phyloP scores from a whole-genome alignment of 768 basidiomycete genomes.

The Pulveroboletus frians region DNA sequence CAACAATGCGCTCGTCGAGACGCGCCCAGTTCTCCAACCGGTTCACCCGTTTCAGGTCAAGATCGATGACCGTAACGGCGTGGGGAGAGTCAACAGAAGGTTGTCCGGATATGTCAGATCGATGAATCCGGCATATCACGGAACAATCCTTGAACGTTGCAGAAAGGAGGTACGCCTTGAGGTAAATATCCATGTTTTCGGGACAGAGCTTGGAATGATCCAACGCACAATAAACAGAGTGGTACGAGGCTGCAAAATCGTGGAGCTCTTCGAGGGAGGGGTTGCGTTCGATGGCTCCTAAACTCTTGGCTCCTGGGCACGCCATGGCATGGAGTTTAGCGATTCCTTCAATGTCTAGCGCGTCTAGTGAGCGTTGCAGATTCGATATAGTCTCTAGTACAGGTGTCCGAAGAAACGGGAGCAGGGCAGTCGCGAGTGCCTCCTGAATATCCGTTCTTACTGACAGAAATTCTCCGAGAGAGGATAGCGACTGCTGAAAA shows the following conservation, averaged over 20 bases:
- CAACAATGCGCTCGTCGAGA: conserved; percentile 65
- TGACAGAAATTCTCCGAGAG: conserved; percentile 14
- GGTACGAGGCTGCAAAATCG: conserved; percentile 55
- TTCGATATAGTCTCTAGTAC: conserved; percentile 49
- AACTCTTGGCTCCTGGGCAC: conserved; percentile 1
- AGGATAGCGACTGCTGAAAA: conserved; percentile 4
- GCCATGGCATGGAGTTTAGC: conserved; percentile 35
- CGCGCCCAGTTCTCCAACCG: conserved; percentile 67
- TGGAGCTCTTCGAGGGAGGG: conserved; percentile 63
- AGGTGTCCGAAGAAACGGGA: conserved; percentile 42
- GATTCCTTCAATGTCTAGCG: conserved; percentile 82
- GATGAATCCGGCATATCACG: conserved; percentile 41
- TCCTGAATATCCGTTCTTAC: conserved; percentile 37
- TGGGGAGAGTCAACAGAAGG: conserved; percentile 29
- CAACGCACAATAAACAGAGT: conserved; percentile 29
- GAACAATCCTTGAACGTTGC: conserved; percentile 98
- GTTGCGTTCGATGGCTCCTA: conserved; percentile 37
- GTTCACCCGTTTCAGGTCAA: conserved; percentile 72
- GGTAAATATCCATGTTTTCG: conserved; percentile 52
- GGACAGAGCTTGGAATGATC: conserved; percentile 37
- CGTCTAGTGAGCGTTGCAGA: conserved; percentile 74
- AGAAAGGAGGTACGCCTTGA: conserved; percentile 77
- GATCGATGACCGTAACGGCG: conserved; percentile 70
- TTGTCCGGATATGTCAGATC: conserved; percentile 3
- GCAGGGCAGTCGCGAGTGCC: conserved; percentile 46